Base-by-base conservation (phyloP, 306 rosid species). In the Cucurbita argyrosperma region DNA sequence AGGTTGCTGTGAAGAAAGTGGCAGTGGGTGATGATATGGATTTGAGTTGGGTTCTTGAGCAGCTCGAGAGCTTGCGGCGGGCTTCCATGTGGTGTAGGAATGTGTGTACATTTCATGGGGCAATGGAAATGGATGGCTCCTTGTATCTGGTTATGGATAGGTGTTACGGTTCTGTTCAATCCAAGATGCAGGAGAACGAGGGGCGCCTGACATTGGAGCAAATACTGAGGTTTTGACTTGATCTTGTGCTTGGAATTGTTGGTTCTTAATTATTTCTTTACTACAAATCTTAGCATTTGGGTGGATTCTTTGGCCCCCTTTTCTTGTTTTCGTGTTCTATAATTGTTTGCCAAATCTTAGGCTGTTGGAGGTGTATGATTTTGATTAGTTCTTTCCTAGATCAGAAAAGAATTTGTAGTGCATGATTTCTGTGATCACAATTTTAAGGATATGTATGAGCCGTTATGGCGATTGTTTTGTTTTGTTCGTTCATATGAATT, bases 1-100 rank as follows among this genome's bases (percentile, higher is more conserved):
- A 67, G 2, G 91, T 94, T 72, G 96, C 87, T 5, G 90, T 88
- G 83, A 94, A 94, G 96, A 94, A 89, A 84, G 95, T 83, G 61
- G 82, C 59, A 4, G 58, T 87, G 72, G 62, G 54, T 66, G 95
- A 89, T 58, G 96, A 86, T 54, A 83, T 85, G 78, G 90, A 88
- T 81, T 82, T 89, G 85, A 92, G 91, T 67, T 91, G 96, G 97
- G 89, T 90, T 76, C 82, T 82, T 65, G 95, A 87, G 74, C 89
- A 89, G 76, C 83, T 94, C 10, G 97, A 91, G 76, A 85, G 82
- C 80, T 80, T 94, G 90, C 88, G 95, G 52, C 85, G 92, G 51
- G 91, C 97, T 8, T 91, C 99, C 10, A 87, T 94, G 99, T 94
- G 99, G 99, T 94, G 99, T 65, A 76, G 99, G 79, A 94, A 94